Evolutionary conservation across 176 grass and related monocot species (phyloP).

Genomic region (Metroxylon sagu): DNA sequence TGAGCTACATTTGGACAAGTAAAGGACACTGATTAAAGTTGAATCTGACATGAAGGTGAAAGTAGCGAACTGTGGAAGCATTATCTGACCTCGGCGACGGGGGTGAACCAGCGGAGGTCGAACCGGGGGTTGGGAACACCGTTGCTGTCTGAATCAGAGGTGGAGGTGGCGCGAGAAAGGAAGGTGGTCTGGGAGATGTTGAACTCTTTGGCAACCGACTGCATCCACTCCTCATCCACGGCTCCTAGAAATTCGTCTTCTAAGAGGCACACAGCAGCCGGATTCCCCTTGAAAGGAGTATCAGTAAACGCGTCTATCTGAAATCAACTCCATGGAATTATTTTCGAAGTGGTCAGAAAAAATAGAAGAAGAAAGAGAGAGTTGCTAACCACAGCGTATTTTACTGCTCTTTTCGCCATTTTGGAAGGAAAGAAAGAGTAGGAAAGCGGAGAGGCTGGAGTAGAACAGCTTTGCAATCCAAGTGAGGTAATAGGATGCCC

Average conservation of each 20-base stretch:
- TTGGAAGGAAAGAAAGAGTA: neutral
- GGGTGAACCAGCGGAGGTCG: conserved; percentile 66
- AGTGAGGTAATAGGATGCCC: no score
- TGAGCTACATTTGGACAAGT: no score
- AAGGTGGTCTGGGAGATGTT: conserved; percentile 53
- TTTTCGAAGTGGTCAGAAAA: no score
- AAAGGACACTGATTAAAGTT: no score
- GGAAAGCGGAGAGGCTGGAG: no score
- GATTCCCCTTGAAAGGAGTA: conserved; percentile 64
- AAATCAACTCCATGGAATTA: neutral
- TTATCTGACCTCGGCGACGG: conserved; percentile 37
- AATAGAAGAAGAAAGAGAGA: neutral
- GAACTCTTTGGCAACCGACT: conserved; percentile 68
- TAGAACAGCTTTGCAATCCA: no score
- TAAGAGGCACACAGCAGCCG: conserved; percentile 59
- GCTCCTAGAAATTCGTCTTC: conserved; percentile 16
- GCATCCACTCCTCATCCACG: conserved; percentile 54
- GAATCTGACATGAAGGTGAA: no score
- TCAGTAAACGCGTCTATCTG: conserved; percentile 69
- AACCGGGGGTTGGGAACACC: conserved; percentile 25
- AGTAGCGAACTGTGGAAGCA: no score
- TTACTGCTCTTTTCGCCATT: neutral
- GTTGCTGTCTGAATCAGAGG: conserved; percentile 1
- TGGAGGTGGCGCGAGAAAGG: conserved; percentile 22
- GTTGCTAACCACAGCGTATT: conserved; percentile 11